phyloP scores from a whole-genome alignment of 2,329 filamentous ascomycete species.

The Aspergillus flavus region DNA sequence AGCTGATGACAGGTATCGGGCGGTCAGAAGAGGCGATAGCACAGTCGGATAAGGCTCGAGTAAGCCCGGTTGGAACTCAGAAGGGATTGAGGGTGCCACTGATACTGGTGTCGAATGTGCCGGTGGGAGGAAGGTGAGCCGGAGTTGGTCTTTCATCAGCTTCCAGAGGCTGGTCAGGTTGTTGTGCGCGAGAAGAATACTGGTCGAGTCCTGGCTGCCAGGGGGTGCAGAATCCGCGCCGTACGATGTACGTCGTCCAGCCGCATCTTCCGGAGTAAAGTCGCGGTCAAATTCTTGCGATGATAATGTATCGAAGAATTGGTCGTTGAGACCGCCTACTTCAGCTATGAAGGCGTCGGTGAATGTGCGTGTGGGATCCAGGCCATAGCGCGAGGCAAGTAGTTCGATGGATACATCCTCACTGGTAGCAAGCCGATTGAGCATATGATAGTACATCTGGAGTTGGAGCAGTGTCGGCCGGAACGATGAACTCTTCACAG shows the following conservation, averaged over 20 bases:
- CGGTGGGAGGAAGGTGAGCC: constrained; percentile 49
- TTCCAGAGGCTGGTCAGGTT: constrained; percentile 63
- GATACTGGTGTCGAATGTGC: constrained; percentile 14
- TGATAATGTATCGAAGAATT: constrained; percentile 57
- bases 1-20: constrained; percentile 44
- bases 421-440: constrained; percentile 70
- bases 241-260: constrained; percentile 10
- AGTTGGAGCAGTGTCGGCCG: constrained; percentile 83
- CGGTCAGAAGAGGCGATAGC: constrained; percentile 49
- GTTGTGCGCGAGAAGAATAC: constrained; percentile 60
- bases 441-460: constrained; percentile 83
- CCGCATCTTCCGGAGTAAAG: constrained; percentile 29
- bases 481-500: constrained; percentile 60
- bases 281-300: constrained; percentile 34
- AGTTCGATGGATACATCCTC: constrained; percentile 69
- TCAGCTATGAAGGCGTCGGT: constrained; percentile 79
- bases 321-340: constrained; percentile 68
- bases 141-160: constrained; percentile 64
- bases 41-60: constrained; percentile 42
- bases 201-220: constrained; percentile 49
- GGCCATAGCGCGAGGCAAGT: constrained; percentile 71
- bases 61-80: constrained; percentile 35
- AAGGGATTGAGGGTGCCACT: constrained; percentile 34
- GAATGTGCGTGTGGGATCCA: constrained; percentile 68
- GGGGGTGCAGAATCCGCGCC: constrained; percentile 22